Evolutionary conservation across 352 stramenopile genomes (phyloP), one percentile per base, ranked within the genome.

Genomic region (Discostella stelligera): DNA sequence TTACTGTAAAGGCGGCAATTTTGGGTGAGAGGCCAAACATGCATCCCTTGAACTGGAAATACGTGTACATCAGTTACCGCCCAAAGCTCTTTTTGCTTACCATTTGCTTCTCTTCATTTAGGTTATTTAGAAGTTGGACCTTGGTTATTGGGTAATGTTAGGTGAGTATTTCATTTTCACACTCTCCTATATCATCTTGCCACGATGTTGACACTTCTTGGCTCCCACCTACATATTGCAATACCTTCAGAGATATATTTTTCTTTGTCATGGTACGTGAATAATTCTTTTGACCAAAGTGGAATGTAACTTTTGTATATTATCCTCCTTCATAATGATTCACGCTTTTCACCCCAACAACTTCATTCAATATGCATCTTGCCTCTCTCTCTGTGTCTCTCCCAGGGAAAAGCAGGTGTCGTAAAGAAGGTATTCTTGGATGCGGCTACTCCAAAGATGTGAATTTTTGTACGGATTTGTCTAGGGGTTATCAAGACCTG

Each of bases 41-140:
- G 2, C 21, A 27, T 41, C 27, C 55, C 37, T 69, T 39, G 23
- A 60, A 14, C 2, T 48, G 23, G 23, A 55, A 21, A 23, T 46
- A 71, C 27, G 27, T n/a, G 32, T 41, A 14, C 13, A 44, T 44
- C 7, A 44, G 4, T 44, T 48, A 16, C n/a, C 27, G 5, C 27
- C 27, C 5, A 32, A 32, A 2, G 27, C 27, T 32, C 27, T 32
- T 32, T 32, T 32, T 32, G 32, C 27, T 52, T 25, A 65, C 1
- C 5, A 58, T 50, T 55, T 50, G 18, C 18, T 6, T 16, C 16
- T 64, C 11, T 58, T 37, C 48, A 64, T 56, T 73, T 25, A 73
- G 90, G 90, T n/a, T 92, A 91, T 50, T 75, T 95, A 32, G 91
- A 95, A 65, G 86, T 87, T 21, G 75, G 77, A 63, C 52, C 79